phyloP scores from a whole-genome alignment of 805 yeast species.

The Dipodascopsis uninucleata region DNA sequence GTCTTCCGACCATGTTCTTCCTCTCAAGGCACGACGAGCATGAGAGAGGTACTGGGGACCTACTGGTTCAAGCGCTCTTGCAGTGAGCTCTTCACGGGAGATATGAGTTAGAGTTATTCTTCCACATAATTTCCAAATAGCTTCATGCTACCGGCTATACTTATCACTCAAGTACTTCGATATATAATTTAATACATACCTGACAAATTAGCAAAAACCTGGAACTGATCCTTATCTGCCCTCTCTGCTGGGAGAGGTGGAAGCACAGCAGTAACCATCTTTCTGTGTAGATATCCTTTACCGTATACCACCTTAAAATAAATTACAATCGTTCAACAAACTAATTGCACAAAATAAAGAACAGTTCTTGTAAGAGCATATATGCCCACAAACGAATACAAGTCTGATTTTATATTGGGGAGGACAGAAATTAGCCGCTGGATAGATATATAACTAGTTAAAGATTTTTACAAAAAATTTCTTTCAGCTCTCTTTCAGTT shows the following conservation, averaged over 20 bases:
- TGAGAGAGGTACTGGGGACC: constrained; percentile 95
- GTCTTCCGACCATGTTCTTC: constrained; percentile 98
- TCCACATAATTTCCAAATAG: neutral
- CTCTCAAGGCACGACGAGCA: constrained; percentile 90
- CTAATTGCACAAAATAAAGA: too few species aligned
- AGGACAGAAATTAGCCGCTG: too few species aligned
- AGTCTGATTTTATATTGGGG: too few species aligned
- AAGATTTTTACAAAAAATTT: too few species aligned
- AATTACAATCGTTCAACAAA: too few species aligned
- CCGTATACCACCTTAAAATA: too few species aligned
- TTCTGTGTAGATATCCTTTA: too few species aligned
- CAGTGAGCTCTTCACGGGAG: constrained; percentile 30
- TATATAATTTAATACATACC: too few species aligned
- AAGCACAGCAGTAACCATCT: constrained; percentile 12
- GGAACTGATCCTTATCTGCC: constrained; percentile 9
- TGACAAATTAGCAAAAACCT: constrained; percentile 7
- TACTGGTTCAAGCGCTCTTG: constrained; percentile 86
- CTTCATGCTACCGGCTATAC: neutral
- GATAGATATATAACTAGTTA: too few species aligned
- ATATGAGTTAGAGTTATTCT: neutral
- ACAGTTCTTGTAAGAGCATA: too few species aligned
- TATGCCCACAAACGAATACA: too few species aligned
- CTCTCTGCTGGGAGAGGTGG: constrained; percentile 12
- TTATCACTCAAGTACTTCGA: neutral
- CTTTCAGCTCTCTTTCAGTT: too few species aligned